These are phyloP conservation scores for Coniochaeta sp. DNA, from an alignment of 2,329 filamentous ascomycete species.

Conservation along the genomic window DNA sequence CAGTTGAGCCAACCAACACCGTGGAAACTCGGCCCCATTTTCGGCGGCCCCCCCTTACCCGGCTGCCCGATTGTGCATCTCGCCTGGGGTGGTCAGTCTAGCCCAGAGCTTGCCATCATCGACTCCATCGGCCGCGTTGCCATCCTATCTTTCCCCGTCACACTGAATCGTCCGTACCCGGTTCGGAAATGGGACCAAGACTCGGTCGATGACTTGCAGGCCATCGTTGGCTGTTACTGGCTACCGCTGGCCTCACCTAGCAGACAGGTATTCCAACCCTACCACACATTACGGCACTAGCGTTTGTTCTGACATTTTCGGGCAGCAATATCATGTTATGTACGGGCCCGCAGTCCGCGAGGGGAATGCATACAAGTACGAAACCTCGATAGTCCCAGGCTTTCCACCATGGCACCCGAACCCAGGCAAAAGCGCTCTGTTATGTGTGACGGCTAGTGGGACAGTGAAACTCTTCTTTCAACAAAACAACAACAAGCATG, in stretches of 20 bases:
- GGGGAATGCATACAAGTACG: constrained; percentile 60
- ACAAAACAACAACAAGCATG: constrained; percentile 64
- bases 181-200: constrained; percentile 60
- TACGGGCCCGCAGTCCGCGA: constrained; percentile 59
- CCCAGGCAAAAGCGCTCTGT: constrained; percentile 62
- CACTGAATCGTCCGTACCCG: constrained; percentile 64
- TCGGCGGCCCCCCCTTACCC: constrained; percentile 48
- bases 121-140: constrained; percentile 73
- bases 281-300: not conserved
- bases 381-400: constrained; percentile 57
- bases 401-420: constrained; percentile 69
- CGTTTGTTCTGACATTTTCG: constrained; percentile 4
- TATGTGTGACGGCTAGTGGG: constrained; percentile 71
- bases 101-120: constrained; percentile 74
- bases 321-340: constrained; percentile 35
- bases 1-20: constrained; percentile 64
- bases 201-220: constrained; percentile 64
- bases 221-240: constrained; percentile 83
- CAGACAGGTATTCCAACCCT: constrained; percentile 28
- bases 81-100: constrained; percentile 67
- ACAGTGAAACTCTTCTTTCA: constrained; percentile 70
- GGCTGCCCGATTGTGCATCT: constrained; percentile 70
- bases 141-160: constrained; percentile 64
- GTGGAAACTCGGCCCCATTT: constrained; percentile 47
- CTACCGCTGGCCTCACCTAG: constrained; percentile 51